These are phyloP conservation scores for Pterocarpus macrocarpus DNA, from an alignment of 306 rosid species.

Conservation along the genomic window DNA sequence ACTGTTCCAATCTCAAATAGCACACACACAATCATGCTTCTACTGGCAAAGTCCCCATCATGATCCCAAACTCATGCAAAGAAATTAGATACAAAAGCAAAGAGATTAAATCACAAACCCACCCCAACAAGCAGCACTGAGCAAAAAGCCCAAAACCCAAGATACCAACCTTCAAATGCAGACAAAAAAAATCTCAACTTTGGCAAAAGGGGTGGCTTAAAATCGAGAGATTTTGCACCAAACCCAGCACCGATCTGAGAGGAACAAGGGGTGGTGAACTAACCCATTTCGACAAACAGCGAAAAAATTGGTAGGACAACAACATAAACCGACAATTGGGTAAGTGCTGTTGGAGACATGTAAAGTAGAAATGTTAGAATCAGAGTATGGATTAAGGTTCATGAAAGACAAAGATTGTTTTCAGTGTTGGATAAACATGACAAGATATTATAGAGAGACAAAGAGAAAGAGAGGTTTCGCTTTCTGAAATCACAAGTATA, in stretches of 20 bases:
- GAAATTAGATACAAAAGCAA: conserved; percentile 8
- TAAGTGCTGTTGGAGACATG: conserved; percentile 9
- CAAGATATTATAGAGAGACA: background rate
- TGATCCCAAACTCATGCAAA: conserved; percentile 20
- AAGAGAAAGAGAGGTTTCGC: background rate
- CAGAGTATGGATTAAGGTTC: conserved; percentile 44
- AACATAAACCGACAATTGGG: conserved; percentile 7
- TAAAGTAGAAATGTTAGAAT: background rate
- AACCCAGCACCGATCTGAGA: conserved; percentile 49
- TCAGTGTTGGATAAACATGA: conserved; percentile 43
- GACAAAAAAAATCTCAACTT: conserved; percentile 43
- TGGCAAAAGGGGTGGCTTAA: conserved; percentile 41
- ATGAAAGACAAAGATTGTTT: background rate
- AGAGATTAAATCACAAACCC: background rate
- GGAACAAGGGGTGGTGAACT: conserved; percentile 29
- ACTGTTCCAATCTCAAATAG: conserved; percentile 28
- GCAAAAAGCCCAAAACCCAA: conserved; percentile 16
- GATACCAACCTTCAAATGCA: conserved; percentile 39
- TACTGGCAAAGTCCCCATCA: conserved; percentile 10
- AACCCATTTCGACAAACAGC: conserved; percentile 47
- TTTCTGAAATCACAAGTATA: conserved; percentile 30
- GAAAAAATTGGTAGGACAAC: conserved; percentile 32
- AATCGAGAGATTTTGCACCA: conserved; percentile 28
- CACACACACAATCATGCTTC: background rate
- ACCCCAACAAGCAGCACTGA: conserved; percentile 28